Percentiles rank a stretch among this genome's conserved stretches.
These are phyloP conservation scores for Aspergillus pseudotamarii DNA, from an alignment of 2,329 filamentous ascomycete species.

Conservation along the genomic window DNA sequence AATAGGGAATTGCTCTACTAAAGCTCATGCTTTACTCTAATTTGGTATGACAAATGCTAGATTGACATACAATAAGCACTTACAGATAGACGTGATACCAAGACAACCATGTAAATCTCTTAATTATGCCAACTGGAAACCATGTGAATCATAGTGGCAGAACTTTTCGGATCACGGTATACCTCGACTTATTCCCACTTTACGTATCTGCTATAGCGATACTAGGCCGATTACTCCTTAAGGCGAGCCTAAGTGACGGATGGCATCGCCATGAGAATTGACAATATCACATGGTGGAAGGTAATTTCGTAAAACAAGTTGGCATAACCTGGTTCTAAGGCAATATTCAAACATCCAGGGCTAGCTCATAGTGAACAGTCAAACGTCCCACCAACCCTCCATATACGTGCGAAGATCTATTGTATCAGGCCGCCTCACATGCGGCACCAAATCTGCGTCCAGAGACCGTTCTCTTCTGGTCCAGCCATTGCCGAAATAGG, in stretches of 20 bases:
- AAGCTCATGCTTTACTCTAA: neutral
- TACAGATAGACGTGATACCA: neutral
- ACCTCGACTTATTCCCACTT: too few species aligned
- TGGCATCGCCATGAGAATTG: too few species aligned
- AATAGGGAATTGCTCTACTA: neutral
- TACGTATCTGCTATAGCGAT: too few species aligned
- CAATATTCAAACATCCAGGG: neutral
- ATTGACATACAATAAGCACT: neutral
- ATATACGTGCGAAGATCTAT: slow-evolving; percentile 65
- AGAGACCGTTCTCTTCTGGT: slow-evolving; percentile 61
- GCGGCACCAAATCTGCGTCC: slow-evolving; percentile 63
- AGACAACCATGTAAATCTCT: neutral
- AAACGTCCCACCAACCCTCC: slow-evolving; percentile 67
- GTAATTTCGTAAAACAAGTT: neutral
- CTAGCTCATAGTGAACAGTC: neutral
- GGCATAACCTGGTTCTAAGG: too few species aligned
- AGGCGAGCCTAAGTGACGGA: too few species aligned
- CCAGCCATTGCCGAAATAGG: slow-evolving; percentile 70
- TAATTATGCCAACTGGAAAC: neutral
- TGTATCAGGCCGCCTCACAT: slow-evolving; percentile 59
- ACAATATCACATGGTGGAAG: neutral
- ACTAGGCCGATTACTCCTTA: too few species aligned
- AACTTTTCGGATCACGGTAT: too few species aligned
- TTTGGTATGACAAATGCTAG: neutral
- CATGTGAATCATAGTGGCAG: fast-evolving